These are phyloP conservation scores for Astrothelium macrocarpum DNA, from an alignment of 495 filamentous ascomycete genomes.

Conservation along the genomic window DNA sequence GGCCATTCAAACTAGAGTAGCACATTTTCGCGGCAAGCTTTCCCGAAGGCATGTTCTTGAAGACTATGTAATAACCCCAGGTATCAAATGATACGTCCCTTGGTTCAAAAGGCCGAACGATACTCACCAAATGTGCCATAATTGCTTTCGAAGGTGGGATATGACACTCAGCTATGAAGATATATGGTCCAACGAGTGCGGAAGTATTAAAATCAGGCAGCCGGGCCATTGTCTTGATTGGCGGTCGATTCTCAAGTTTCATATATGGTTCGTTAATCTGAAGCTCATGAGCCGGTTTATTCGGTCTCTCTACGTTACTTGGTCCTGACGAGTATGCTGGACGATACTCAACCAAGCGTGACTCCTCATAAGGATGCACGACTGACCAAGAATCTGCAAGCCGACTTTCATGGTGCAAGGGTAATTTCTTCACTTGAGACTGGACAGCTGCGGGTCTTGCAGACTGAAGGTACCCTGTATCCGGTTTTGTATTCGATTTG, in stretches of 20 bases:
- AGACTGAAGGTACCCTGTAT: no score
- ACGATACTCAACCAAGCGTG: no score
- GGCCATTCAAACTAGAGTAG: background rate
- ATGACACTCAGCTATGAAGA: constrained; percentile 10
- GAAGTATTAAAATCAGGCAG: background rate
- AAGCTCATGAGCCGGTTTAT: constrained; percentile 3
- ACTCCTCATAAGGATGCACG: no score
- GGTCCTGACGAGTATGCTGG: no score
- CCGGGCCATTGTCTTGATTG: background rate
- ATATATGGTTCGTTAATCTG: constrained; percentile 13
- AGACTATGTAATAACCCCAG: constrained; percentile 16
- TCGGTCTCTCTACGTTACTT: no score
- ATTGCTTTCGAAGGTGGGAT: constrained; percentile 6
- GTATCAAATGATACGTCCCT: constrained; percentile 19
- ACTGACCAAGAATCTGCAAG: no score
- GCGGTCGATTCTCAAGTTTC: constrained; percentile 3
- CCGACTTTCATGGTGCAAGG: no score
- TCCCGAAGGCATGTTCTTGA: constrained; percentile 8
- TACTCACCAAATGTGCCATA: constrained; percentile 3
- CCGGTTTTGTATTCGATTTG: no score
- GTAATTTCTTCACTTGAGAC: no score
- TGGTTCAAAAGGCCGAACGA: background rate
- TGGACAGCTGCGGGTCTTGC: no score
- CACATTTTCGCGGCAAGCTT: background rate
- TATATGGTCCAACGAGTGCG: constrained; percentile 8